A percentile compares a stretch with the other conserved stretches of the same genome.
phyloP scores from a whole-genome alignment of 2,329 filamentous ascomycete genomes.

The Ramularia endophylla region DNA sequence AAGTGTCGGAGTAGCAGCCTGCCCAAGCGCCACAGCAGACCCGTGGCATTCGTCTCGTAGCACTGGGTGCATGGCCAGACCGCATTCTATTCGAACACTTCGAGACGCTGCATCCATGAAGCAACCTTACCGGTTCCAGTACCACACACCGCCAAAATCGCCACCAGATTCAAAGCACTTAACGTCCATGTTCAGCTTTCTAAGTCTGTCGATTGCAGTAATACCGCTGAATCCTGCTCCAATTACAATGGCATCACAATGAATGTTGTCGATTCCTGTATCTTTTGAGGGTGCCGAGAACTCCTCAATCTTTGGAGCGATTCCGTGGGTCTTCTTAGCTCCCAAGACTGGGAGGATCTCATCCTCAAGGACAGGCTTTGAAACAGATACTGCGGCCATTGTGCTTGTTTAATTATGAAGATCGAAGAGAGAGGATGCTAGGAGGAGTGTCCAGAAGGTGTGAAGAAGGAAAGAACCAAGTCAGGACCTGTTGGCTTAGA shows the following conservation, averaged over 20 bases:
- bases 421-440: too few relatives aligned
- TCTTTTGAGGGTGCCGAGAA: slow-evolving; percentile 7
- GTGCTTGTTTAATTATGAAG: too few relatives aligned
- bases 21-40: too few relatives aligned
- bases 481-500: too few relatives aligned
- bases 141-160: slow-evolving; percentile 35
- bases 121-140: slow-evolving; percentile 30
- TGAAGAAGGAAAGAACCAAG: too few relatives aligned
- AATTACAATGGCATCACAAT: slow-evolving; percentile 27
- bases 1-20: too few relatives aligned
- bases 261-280: slow-evolving; percentile 3
- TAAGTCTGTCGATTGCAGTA: slow-evolving; percentile 32
- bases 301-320: slow-evolving; percentile 8
- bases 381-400: slow-evolving; percentile 4
- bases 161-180: slow-evolving; percentile 33
- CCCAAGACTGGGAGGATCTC: slow-evolving; percentile 12
- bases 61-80: too few relatives aligned
- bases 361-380: slow-evolving; percentile 11
- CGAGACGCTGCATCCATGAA: slow-evolving; percentile 6
- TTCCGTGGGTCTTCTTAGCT: slow-evolving; percentile 6
- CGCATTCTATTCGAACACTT: too few relatives aligned
- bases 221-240: slow-evolving; percentile 40
- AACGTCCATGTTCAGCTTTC: slow-evolving; percentile 28
- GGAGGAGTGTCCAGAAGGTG: too few relatives aligned
- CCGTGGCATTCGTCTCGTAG: too few relatives aligned